These are phyloP conservation scores for Coniella vitis DNA, from an alignment of 2,329 filamentous ascomycete species.

Conservation along the genomic window DNA sequence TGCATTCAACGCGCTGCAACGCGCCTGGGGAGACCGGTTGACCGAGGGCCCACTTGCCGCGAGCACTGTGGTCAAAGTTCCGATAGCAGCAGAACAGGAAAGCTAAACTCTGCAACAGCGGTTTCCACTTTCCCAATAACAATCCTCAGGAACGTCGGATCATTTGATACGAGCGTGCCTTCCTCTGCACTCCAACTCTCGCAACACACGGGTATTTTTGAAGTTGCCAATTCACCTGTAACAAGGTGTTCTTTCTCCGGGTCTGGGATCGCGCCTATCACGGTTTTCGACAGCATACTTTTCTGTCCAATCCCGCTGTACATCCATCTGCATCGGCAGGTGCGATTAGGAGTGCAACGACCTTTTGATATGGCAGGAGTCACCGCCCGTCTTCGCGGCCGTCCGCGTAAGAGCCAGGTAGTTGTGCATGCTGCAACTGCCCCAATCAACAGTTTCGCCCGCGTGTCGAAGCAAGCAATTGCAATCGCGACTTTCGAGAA, in stretches of 20 bases:
- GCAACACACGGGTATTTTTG: too few species aligned
- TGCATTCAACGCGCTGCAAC: too few species aligned
- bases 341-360: neutral
- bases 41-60: too few species aligned
- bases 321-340: neutral
- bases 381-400: slow-evolving; percentile 6
- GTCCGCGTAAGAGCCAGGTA: slow-evolving; percentile 10
- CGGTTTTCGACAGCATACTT: neutral
- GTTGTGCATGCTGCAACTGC: slow-evolving; percentile 8
- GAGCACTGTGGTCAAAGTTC: too few species aligned
- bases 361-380: slow-evolving; percentile 9
- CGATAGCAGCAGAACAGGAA: too few species aligned
- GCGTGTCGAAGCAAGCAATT: slow-evolving; percentile 37
- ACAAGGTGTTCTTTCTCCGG: too few species aligned
- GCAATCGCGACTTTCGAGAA: slow-evolving; percentile 19
- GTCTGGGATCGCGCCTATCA: neutral
- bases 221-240: too few species aligned
- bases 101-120: neutral
- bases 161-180: neutral
- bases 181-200: too few species aligned
- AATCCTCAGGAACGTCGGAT: neutral
- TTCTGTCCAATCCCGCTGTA: too few species aligned
- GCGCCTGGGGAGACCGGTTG: neutral
- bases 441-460: slow-evolving; percentile 38
- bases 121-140: too few species aligned